Evolutionary conservation across 129 eudicot genomes (phyloP).

Genomic region (Smallanthus sonchifolius): DNA sequence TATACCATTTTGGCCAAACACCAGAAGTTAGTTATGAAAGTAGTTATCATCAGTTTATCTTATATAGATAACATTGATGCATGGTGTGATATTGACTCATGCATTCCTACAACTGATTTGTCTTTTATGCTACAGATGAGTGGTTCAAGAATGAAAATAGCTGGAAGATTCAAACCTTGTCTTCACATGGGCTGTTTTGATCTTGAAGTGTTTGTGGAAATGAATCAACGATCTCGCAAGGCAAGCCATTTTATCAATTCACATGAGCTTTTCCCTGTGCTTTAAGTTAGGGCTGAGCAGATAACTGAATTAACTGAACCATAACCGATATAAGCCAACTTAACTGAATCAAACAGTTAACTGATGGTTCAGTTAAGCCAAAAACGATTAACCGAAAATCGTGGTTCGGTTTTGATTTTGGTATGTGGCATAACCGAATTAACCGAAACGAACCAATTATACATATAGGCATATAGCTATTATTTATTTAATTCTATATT

Average conservation of each 20-base stretch:
- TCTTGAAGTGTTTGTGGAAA: conserved; percentile 82
- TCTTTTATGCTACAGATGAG: conserved; percentile 65
- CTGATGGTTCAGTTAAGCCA: no score
- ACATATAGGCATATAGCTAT: neutral
- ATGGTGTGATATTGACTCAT: neutral
- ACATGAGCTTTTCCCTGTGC: neutral
- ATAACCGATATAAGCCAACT: no score
- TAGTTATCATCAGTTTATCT: neutral
- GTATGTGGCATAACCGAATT: no score
- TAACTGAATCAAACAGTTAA: no score
- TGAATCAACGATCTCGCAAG: conserved; percentile 93
- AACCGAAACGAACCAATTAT: no score
- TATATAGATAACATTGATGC: neutral
- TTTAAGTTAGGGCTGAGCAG: no score
- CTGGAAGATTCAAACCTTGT: conserved; percentile 94
- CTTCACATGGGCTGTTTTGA: conserved; percentile 95
- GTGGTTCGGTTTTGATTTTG: no score
- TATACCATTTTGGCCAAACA: neutral
- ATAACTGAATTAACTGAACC: no score
- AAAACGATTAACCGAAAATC: no score
- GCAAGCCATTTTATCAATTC: conserved; percentile 35
- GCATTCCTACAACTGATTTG: conserved; percentile 11
- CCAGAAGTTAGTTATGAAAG: neutral
- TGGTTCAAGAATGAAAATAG: conserved; percentile 90
- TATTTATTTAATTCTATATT: neutral